Evolutionary conservation across 2,329 filamentous ascomycete genomes (phyloP).

Genomic region (Tolypocladium sp.): DNA sequence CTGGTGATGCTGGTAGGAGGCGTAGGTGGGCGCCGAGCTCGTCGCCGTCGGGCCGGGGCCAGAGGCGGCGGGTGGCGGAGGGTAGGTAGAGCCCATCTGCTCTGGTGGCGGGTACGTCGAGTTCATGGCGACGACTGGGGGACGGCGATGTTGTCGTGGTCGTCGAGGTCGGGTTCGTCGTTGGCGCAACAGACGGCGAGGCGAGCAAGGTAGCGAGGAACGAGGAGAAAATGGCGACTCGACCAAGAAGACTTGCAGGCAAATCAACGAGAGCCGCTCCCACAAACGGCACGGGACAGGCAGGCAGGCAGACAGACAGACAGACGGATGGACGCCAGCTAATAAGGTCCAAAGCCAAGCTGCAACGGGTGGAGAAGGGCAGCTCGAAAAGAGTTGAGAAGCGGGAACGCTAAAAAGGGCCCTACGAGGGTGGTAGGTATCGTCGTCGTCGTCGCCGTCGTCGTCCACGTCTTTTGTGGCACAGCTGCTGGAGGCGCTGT

Average conservation of each 20-base stretch:
- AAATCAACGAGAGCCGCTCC: neutral
- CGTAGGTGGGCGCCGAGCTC: conserved; percentile 6
- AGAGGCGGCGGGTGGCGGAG: conserved; percentile 9
- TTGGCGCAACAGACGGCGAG: neutral
- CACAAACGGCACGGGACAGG: neutral
- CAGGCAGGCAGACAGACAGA: neutral
- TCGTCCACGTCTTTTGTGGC: no score
- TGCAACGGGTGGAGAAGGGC: neutral
- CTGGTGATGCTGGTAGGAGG: conserved; percentile 11
- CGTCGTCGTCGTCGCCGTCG: neutral
- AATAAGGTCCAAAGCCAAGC: neutral
- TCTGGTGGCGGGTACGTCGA: conserved; percentile 20
- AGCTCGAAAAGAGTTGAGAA: neutral
- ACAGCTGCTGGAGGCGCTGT: neutral
- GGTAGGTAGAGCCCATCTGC: conserved; percentile 16
- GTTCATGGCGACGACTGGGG: conserved; percentile 14
- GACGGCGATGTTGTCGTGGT: neutral
- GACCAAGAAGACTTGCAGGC: neutral
- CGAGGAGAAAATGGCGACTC: neutral
- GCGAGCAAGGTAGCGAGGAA: neutral
- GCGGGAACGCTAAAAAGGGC: neutral
- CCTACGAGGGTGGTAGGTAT: neutral
- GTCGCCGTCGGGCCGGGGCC: conserved; percentile 9
- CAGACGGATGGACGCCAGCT: neutral
- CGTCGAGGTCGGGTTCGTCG: neutral